phyloP scores from a whole-genome alignment of 1,284 basidiomycete genomes.

The Boletellus deceptivus region DNA sequence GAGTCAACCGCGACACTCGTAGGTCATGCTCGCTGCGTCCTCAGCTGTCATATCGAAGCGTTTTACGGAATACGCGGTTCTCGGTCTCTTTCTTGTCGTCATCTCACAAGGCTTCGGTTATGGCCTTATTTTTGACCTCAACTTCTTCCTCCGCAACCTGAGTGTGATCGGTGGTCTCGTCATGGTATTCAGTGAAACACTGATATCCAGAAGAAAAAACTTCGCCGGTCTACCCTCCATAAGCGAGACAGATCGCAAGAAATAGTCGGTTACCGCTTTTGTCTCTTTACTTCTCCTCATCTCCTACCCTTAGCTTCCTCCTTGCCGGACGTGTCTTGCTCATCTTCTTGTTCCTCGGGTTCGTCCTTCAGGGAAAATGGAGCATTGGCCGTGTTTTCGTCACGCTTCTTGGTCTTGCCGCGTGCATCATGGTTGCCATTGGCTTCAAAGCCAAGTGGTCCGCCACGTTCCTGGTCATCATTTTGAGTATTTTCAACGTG shows the following conservation, averaged over 20 bases:
- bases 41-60: conserved; percentile 85
- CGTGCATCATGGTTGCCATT: conserved; percentile 95
- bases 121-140: conserved; percentile 95
- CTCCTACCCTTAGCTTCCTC: conserved; percentile 68
- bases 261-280: conserved; percentile 71
- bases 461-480: conserved; percentile 92
- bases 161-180: conserved; percentile 90
- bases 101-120: conserved; percentile 94
- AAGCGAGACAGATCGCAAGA: conserved; percentile 94
- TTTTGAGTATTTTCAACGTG: conserved; percentile 94
- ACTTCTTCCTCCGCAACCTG: conserved; percentile 98
- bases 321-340: conserved; percentile 95
- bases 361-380: conserved; percentile 94
- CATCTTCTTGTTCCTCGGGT: conserved; percentile 99
- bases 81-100: conserved; percentile 88
- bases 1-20: background rate
- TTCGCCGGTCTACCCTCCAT: conserved; percentile 92
- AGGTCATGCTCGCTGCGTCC: conserved; percentile 93
- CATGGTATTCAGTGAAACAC: conserved; percentile 98
- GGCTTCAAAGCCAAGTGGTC: conserved; percentile 99
- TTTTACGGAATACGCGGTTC: conserved; percentile 86
- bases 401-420: conserved; percentile 85
- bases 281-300: conserved; percentile 7
- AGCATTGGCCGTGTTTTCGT: conserved; percentile 82
- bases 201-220: conserved; percentile 81